These are phyloP conservation scores for Penicillium sp. DNA, from an alignment of 2,329 filamentous ascomycete species.

Conservation along the genomic window DNA sequence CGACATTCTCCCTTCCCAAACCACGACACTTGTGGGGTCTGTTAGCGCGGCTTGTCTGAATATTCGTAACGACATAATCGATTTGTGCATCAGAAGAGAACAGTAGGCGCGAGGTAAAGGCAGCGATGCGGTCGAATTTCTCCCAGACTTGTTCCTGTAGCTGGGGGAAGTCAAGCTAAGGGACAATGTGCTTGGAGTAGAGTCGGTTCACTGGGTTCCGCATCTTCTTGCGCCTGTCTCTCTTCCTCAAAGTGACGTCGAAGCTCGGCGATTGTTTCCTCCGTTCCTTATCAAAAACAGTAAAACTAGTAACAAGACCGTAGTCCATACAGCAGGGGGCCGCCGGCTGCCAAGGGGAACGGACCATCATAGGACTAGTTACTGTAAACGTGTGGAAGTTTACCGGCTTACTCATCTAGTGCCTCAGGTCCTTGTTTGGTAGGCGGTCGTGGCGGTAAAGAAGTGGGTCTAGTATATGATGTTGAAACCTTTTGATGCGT, in stretches of 20 bases:
- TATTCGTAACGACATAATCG: constrained; percentile 13
- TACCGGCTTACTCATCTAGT: background rate
- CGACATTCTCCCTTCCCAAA: no score
- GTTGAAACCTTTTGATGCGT: no score
- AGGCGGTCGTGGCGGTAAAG: no score
- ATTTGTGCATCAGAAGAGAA: constrained; percentile 19
- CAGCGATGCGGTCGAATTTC: constrained; percentile 13
- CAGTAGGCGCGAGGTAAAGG: constrained; percentile 16
- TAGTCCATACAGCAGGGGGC: background rate
- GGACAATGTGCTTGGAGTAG: constrained; percentile 20
- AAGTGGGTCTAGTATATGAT: no score
- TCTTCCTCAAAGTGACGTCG: constrained; percentile 7
- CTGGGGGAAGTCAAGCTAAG: constrained; percentile 24
- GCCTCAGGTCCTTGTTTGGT: no score
- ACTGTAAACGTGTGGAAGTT: no score
- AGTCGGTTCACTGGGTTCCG: constrained; percentile 18
- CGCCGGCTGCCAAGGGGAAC: background rate
- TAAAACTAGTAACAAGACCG: background rate
- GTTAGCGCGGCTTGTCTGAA: no score
- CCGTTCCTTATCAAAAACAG: background rate
- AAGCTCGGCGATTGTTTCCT: constrained; percentile 2
- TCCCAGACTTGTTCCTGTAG: constrained; percentile 24
- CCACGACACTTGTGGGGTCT: no score
- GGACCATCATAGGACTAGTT: no score
- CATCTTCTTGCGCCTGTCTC: constrained; percentile 10